Percentiles rank a stretch among this genome's conserved stretches.
phyloP scores from a whole-genome alignment of 805 yeast genomes.

The Zygosaccharomyces rouxii region DNA sequence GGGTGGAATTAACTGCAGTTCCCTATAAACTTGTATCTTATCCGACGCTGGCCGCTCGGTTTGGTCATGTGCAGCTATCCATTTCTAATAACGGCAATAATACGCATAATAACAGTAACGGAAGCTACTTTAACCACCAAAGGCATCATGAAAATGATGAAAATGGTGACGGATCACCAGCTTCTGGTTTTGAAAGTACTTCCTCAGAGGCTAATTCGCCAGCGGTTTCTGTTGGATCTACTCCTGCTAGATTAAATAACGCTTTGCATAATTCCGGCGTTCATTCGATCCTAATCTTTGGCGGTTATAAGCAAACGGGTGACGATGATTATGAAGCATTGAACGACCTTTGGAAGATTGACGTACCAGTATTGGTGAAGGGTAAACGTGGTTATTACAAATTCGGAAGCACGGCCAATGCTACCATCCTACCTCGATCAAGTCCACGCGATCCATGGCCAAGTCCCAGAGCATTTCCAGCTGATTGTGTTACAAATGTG shows the following conservation, averaged over 20 bases:
- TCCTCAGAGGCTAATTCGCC: conserved; percentile 8
- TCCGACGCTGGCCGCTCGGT: conserved; percentile 37
- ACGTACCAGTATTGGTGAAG: conserved; percentile 35
- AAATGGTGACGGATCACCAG: neutral
- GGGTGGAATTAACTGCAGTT: conserved; percentile 38
- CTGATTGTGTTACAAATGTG: conserved; percentile 23
- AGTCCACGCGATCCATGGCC: conserved; percentile 27
- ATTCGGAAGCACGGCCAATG: conserved; percentile 37
- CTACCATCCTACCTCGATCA: conserved; percentile 29
- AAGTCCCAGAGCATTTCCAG: conserved; percentile 37
- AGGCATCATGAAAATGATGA: conserved; percentile 5
- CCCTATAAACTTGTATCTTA: conserved; percentile 29
- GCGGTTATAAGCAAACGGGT: conserved; percentile 42
- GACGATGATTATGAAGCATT: conserved; percentile 35
- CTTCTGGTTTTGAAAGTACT: conserved; percentile 4
- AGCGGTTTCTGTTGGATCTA: conserved; percentile 4
- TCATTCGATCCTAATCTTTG: conserved; percentile 38
- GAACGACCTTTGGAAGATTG: conserved; percentile 42
- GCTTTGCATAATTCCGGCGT: conserved; percentile 15
- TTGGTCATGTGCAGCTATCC: conserved; percentile 39
- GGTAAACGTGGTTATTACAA: conserved; percentile 36
- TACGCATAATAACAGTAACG: neutral
- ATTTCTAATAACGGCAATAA: neutral
- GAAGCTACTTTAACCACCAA: conserved; percentile 3
- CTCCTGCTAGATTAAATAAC: conserved; percentile 1